These are phyloP conservation scores for Pontederia crassipes DNA, from an alignment of 176 grass and related monocot species.

Conservation along the genomic window DNA sequence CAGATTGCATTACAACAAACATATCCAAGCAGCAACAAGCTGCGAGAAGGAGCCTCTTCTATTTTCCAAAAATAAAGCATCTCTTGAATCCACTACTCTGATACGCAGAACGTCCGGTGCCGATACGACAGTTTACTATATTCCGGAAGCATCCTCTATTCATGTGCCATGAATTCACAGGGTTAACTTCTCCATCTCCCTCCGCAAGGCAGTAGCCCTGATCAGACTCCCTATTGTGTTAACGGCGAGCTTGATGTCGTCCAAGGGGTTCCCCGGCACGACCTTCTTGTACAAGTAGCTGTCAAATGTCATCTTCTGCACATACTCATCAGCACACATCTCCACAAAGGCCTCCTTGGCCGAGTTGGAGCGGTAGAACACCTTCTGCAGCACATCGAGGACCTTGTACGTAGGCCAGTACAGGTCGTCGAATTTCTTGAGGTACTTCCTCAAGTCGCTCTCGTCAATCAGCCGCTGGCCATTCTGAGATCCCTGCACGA, in stretches of 20 bases:
- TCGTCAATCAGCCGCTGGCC: constrained; percentile 79
- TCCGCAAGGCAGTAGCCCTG: constrained; percentile 64
- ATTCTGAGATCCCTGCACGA: constrained; percentile 68
- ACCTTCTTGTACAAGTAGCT: constrained; percentile 98
- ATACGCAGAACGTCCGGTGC: too few species aligned
- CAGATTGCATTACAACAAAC: too few species aligned
- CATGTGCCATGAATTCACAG: constrained; percentile 31
- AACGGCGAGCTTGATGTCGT: constrained; percentile 87
- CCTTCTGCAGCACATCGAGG: constrained; percentile 96
- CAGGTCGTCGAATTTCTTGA: constrained; percentile 74
- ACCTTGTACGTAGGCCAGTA: constrained; percentile 99
- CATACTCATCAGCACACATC: constrained; percentile 99
- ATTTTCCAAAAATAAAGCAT: too few species aligned
- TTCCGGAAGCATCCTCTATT: not conserved
- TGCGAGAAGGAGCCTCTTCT: too few species aligned
- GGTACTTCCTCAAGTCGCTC: constrained; percentile 88
- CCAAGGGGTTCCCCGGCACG: constrained; percentile 88
- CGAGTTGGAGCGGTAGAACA: constrained; percentile 93
- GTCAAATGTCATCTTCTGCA: constrained; percentile 98
- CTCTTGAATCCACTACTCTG: too few species aligned
- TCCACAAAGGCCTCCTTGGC: constrained; percentile 92
- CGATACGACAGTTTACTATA: too few species aligned
- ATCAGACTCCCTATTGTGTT: constrained; percentile 95
- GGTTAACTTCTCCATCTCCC: constrained; percentile 89
- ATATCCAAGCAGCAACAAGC: too few species aligned